phyloP scores from a whole-genome alignment of 768 basidiomycete genomes.

The Porpolomopsis calyptriformis region DNA sequence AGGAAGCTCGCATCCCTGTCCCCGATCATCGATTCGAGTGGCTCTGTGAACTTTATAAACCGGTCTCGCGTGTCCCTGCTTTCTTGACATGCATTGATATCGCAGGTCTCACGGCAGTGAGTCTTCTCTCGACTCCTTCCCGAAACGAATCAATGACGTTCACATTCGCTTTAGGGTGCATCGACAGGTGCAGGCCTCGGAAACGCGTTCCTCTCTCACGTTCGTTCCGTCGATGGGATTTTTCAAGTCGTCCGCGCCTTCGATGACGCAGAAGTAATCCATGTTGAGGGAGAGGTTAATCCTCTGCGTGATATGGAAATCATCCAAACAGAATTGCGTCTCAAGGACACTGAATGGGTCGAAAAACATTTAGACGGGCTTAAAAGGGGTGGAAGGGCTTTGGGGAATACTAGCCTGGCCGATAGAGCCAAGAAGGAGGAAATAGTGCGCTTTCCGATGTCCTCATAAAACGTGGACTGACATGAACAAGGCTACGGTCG shows the following conservation, averaged over 20 bases:
- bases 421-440: slow-evolving; percentile 97
- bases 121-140: slow-evolving; percentile 20
- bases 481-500: slow-evolving; percentile 55
- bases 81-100: slow-evolving; percentile 98
- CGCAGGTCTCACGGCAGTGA: slow-evolving; percentile 87
- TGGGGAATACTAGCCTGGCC: slow-evolving; percentile 70
- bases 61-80: slow-evolving; percentile 77
- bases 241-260: slow-evolving; percentile 98
- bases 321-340: slow-evolving; percentile 83
- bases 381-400: slow-evolving; percentile 61
- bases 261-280: slow-evolving; percentile 98
- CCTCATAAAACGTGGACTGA: not conserved
- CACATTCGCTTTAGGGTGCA: slow-evolving; percentile 84
- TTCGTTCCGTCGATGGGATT: slow-evolving; percentile 97
- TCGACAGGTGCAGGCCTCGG: slow-evolving; percentile 97
- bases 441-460: slow-evolving; percentile 45
- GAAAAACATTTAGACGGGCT: slow-evolving; percentile 78
- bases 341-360: slow-evolving; percentile 99
- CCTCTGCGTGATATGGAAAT: slow-evolving; percentile 96
- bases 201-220: slow-evolving; percentile 94
- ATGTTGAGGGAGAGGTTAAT: slow-evolving; percentile 97
- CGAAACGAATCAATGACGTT: too few relatives aligned
- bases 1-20: slow-evolving; percentile 92
- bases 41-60: slow-evolving; percentile 88
- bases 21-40: slow-evolving; percentile 92